These are phyloP conservation scores for Rhizomucor miehei DNA, from an alignment of 371 early-diverging fungal species.

Conservation along the genomic window DNA sequence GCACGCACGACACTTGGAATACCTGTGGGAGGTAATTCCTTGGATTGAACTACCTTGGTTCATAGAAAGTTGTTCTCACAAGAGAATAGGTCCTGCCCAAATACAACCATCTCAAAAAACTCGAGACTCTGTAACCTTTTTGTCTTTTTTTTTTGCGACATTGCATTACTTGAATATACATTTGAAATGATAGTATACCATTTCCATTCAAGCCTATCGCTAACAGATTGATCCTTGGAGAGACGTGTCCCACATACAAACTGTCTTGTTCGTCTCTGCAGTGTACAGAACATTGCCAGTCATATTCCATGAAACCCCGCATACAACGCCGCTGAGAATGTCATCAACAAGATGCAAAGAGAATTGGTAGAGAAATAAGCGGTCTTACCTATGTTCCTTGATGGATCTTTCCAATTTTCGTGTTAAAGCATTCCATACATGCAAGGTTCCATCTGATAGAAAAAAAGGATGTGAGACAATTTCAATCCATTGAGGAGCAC, in stretches of 20 bases:
- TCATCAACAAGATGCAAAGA: not conserved
- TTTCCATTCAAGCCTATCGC: not conserved
- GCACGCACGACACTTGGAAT: conserved; percentile 74
- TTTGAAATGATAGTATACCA: not conserved
- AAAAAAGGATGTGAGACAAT: too few species aligned
- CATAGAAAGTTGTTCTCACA: not conserved
- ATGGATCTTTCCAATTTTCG: conserved; percentile 46
- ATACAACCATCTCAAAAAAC: conserved; percentile 58
- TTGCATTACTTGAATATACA: not conserved
- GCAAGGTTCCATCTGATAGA: conserved; percentile 69
- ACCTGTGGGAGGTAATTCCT: conserved; percentile 52
- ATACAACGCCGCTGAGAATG: conserved; percentile 37
- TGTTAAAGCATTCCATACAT: conserved; percentile 70
- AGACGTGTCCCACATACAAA: conserved; percentile 60
- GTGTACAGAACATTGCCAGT: conserved; percentile 60
- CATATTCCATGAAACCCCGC: conserved; percentile 69
- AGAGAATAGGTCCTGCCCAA: conserved; percentile 52
- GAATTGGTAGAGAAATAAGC: not conserved
- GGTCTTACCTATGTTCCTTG: conserved; percentile 53
- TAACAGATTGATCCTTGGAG: not conserved
- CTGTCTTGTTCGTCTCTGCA: conserved; percentile 70
- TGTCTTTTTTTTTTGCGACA: not conserved
- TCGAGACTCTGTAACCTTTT: conserved; percentile 13
- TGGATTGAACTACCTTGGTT: too few species aligned
- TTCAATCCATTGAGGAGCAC: too few species aligned